A percentile compares a stretch with the other conserved stretches of the same genome.
phyloP scores from a whole-genome alignment of 768 basidiomycete species.

The Inosperma sp. region DNA sequence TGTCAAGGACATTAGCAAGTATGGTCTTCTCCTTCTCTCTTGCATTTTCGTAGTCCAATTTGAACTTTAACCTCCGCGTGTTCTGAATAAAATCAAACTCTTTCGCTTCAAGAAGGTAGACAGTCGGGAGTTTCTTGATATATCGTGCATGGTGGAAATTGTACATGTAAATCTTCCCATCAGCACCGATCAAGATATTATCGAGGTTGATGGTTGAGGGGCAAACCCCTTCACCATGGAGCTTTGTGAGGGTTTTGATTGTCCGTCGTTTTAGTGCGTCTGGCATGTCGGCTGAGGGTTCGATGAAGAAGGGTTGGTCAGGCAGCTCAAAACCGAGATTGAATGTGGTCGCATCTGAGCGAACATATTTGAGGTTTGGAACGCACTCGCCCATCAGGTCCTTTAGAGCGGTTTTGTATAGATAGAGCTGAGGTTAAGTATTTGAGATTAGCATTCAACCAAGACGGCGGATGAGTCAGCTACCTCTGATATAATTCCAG shows the following conservation, averaged over 20 bases:
- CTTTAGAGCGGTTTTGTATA: slow-evolving; percentile 48
- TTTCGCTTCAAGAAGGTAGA: slow-evolving; percentile 35
- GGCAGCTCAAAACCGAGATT: slow-evolving; percentile 51
- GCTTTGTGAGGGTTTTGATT: slow-evolving; percentile 44
- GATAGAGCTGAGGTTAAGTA: slow-evolving; percentile 38
- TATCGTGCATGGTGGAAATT: slow-evolving; percentile 46
- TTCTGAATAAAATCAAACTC: slow-evolving; percentile 44
- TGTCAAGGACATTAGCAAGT: background rate
- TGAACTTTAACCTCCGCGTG: slow-evolving; percentile 52
- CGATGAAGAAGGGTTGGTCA: slow-evolving; percentile 56
- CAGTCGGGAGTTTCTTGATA: slow-evolving; percentile 20
- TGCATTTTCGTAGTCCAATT: slow-evolving; percentile 40
- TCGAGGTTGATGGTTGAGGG: slow-evolving; percentile 46
- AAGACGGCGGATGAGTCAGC: background rate
- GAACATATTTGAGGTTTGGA: slow-evolving; percentile 49
- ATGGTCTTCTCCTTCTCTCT: slow-evolving; percentile 17
- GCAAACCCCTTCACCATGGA: slow-evolving; percentile 45
- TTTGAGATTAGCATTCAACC: background rate
- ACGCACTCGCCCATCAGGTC: slow-evolving; percentile 50
- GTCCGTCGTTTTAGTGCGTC: slow-evolving; percentile 46
- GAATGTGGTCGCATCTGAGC: slow-evolving; percentile 34
- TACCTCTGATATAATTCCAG: slow-evolving; percentile 6
- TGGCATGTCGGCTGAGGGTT: slow-evolving; percentile 57
- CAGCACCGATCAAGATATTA: slow-evolving; percentile 52
- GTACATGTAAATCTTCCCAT: slow-evolving; percentile 49